These are phyloP conservation scores for Salix brachista DNA, from an alignment of 345 rosid genomes.

Conservation along the genomic window DNA sequence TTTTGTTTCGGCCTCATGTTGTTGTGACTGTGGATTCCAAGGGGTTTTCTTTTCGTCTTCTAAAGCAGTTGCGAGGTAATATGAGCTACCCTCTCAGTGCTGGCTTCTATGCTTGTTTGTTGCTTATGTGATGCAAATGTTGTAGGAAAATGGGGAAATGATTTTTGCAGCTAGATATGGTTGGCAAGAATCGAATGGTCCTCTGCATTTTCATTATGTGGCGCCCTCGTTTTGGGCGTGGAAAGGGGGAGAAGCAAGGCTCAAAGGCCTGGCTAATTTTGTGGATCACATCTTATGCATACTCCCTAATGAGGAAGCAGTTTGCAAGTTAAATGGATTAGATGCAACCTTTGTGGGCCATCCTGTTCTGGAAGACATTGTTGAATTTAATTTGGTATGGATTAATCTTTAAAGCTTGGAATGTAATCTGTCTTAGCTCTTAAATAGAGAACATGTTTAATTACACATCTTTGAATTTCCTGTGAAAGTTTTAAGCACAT, in stretches of 20 bases:
- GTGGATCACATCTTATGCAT: slow-evolving; percentile 90
- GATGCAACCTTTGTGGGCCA: slow-evolving; percentile 83
- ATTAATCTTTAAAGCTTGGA: not conserved
- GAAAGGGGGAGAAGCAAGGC: slow-evolving; percentile 90
- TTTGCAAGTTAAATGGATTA: slow-evolving; percentile 61
- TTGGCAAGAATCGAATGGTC: slow-evolving; percentile 26
- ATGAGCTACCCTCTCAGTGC: slow-evolving; percentile 11
- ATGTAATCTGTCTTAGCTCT: not conserved
- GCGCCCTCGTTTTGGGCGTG: slow-evolving; percentile 99
- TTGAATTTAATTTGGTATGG: slow-evolving; percentile 52
- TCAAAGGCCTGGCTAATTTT: slow-evolving; percentile 53
- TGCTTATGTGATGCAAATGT: slow-evolving; percentile 26
- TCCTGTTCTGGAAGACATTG: slow-evolving; percentile 75
- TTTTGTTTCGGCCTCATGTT: slow-evolving; percentile 68
- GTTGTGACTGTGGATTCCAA: slow-evolving; percentile 90
- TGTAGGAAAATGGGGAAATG: slow-evolving; percentile 43
- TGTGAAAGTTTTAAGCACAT: not conserved
- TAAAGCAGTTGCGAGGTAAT: slow-evolving; percentile 71
- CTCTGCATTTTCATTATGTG: slow-evolving; percentile 77
- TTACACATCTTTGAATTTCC: not conserved
- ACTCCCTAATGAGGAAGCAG: slow-evolving; percentile 70
- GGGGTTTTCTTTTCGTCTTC: slow-evolving; percentile 85
- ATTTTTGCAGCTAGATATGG: slow-evolving; percentile 77
- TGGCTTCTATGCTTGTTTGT: slow-evolving; percentile 13
- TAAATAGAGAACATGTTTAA: not conserved